Percentiles rank a stretch among this genome's conserved stretches.
Conservation (phyloP, 805 yeast species). For the Kodamaea sagamina region DNA sequence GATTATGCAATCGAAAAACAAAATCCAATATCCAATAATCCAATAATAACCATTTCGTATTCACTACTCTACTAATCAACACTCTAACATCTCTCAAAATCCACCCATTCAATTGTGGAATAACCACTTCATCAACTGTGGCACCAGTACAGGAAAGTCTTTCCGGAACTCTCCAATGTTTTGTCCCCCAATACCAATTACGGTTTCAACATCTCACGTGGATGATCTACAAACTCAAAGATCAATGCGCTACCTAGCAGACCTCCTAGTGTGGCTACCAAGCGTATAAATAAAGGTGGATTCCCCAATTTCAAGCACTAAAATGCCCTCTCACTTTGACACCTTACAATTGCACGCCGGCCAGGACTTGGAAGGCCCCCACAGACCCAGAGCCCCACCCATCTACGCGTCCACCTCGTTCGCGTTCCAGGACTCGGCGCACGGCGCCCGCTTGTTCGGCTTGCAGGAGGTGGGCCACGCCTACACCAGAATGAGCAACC, state of each 20-base stretch:
- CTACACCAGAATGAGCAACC: slow-evolving; percentile 89
- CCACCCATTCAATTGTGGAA: no score
- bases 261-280: background rate
- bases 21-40: no score
- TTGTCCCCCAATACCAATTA: background rate
- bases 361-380: slow-evolving; percentile 66
- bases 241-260: background rate
- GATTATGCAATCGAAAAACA: no score
- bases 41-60: no score
- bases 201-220: slow-evolving; percentile 4
- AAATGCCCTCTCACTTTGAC: slow-evolving; percentile 71
- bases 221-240: background rate
- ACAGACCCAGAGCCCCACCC: slow-evolving; percentile 86
- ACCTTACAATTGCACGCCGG: slow-evolving; percentile 96
- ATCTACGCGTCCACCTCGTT: slow-evolving; percentile 90
- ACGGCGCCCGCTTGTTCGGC: slow-evolving; percentile 90
- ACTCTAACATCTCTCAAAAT: no score
- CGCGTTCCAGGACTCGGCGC: slow-evolving; percentile 83
- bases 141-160: no score
- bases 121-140: no score
- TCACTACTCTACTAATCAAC: no score
- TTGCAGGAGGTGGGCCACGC: slow-evolving; percentile 81
- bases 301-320: slow-evolving; percentile 2
- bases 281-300: background rate
- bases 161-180: no score